These are phyloP conservation scores for Tetradesmus lagerheimii DNA, from an alignment of 139 green algal species.

Conservation along the genomic window DNA sequence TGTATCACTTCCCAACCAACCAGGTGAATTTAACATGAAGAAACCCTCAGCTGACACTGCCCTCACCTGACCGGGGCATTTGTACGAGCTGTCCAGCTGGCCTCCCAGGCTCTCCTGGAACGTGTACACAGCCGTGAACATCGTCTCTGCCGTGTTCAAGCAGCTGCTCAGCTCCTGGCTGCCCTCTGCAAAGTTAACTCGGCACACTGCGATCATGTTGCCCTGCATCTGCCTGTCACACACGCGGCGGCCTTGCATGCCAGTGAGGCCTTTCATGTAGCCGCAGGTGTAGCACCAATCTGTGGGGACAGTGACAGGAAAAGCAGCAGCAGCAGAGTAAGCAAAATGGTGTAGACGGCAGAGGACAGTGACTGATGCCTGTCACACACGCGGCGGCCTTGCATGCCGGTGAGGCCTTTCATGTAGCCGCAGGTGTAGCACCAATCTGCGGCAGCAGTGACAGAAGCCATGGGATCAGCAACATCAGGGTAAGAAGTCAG, in stretches of 20 bases:
- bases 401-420: too few relatives aligned
- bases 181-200: background rate
- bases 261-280: background rate
- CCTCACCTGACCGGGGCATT: background rate
- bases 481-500: background rate
- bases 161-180: background rate
- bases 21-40: too few relatives aligned
- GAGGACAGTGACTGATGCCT: too few relatives aligned
- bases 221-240: background rate
- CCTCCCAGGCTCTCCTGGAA: background rate
- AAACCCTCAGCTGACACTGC: background rate
- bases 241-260: background rate
- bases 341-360: background rate
- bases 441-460: background rate
- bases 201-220: background rate
- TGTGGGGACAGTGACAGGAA: background rate
- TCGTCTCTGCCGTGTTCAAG: background rate
- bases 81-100: background rate
- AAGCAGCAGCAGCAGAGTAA: background rate
- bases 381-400: too few relatives aligned
- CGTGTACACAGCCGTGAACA: background rate
- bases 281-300: slow-evolving; percentile 6
- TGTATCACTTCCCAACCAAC: too few relatives aligned
- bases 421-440: background rate
- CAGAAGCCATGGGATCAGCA: background rate